phyloP scores from a whole-genome alignment of 2,329 filamentous ascomycete species.

The Penicillium freii region DNA sequence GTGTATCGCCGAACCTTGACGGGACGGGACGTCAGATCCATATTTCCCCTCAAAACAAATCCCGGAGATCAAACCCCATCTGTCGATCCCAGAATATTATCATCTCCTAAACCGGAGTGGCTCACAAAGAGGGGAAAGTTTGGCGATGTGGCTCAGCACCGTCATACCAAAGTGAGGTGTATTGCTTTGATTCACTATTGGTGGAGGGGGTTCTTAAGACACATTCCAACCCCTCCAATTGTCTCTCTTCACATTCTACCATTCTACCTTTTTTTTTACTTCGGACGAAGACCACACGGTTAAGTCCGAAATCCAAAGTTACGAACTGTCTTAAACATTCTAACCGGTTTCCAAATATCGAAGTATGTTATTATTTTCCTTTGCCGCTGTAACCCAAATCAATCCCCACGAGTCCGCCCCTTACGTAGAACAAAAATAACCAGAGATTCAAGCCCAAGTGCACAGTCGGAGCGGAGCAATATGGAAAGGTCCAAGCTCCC shows the following conservation, averaged over 20 bases:
- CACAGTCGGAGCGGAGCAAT: constrained; percentile 10
- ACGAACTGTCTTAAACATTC: not conserved
- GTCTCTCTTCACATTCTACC: constrained; percentile 19
- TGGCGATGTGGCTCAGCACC: constrained; percentile 23
- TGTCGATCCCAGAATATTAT: constrained; percentile 4
- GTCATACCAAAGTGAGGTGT: constrained; percentile 7
- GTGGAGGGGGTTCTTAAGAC: constrained; percentile 11
- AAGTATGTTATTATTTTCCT: constrained; percentile 1
- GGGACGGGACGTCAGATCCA: constrained; percentile 35
- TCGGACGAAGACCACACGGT: not conserved
- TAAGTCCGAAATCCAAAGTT: not conserved
- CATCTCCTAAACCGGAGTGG: constrained; percentile 3
- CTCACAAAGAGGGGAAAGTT: constrained; percentile 14
- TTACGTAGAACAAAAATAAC: constrained; percentile 2
- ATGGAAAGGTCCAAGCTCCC: constrained; percentile 24
- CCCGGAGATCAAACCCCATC: constrained; percentile 3
- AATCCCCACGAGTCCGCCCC: not conserved
- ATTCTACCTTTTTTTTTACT: not conserved
- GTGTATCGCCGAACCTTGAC: constrained; percentile 39
- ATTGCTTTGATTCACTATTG: constrained; percentile 12
- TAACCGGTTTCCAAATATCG: not conserved
- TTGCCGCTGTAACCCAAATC: constrained; percentile 7
- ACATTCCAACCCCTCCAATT: constrained; percentile 27
- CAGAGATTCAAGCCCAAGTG: not conserved
- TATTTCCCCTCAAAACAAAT: constrained; percentile 2